Conservation (phyloP, 202 grass and related monocot species). For the Elaeis oleifera region DNA sequence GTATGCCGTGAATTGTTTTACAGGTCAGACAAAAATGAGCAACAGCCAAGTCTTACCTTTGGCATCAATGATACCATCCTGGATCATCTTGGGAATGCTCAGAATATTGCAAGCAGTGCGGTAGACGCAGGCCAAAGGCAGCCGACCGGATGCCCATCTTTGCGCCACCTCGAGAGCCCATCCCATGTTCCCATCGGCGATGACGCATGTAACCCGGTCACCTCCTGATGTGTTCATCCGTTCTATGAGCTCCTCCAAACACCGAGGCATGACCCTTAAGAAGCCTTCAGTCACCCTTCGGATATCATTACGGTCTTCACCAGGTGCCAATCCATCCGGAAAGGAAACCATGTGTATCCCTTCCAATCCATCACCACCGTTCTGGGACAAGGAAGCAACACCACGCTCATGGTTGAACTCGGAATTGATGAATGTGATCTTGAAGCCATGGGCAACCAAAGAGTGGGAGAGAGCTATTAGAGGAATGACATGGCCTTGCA, state of each 20-base stretch:
- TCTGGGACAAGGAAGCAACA: slow-evolving; percentile 3
- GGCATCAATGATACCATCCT: slow-evolving; percentile 39
- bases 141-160: slow-evolving; percentile 34
- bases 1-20: too few relatives aligned
- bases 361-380: not conserved
- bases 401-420: slow-evolving; percentile 37
- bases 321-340: slow-evolving; percentile 38
- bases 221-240: slow-evolving; percentile 24
- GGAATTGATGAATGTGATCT: slow-evolving; percentile 53
- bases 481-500: slow-evolving; percentile 47
- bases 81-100: slow-evolving; percentile 41
- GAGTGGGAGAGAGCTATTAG: slow-evolving; percentile 53
- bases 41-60: slow-evolving; percentile 12
- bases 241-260: slow-evolving; percentile 28
- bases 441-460: slow-evolving; percentile 44
- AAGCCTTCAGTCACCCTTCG: slow-evolving; percentile 30
- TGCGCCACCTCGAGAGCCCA: slow-evolving; percentile 35
- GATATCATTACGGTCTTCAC: slow-evolving; percentile 46
- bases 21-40: too few relatives aligned
- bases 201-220: slow-evolving; percentile 29
- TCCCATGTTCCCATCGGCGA: slow-evolving; percentile 39
- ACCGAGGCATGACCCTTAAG: slow-evolving; percentile 26
- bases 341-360: slow-evolving; percentile 34
- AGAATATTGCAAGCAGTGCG: slow-evolving; percentile 29
- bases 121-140: slow-evolving; percentile 31